Conservation (phyloP, 805 yeast genomes). For the Pichia heedii region DNA sequence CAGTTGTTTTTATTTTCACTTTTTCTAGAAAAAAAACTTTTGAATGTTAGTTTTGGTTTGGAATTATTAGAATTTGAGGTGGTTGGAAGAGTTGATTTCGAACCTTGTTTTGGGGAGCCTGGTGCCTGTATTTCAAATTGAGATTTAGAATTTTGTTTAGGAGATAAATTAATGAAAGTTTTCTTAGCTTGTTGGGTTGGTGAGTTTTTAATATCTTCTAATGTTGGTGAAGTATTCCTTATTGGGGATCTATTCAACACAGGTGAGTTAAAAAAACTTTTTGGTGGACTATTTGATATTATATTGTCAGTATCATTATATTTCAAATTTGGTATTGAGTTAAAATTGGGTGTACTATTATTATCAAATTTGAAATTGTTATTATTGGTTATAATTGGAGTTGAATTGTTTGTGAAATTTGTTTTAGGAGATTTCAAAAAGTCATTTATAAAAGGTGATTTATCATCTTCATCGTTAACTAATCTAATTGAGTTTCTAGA, state of each 20-base stretch:
- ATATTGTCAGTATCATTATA: neutral
- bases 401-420: neutral
- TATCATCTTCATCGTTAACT: constrained; percentile 8
- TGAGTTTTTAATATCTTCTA: constrained; percentile 7
- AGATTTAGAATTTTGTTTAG: neutral
- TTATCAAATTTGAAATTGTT: neutral
- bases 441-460: constrained; percentile 2
- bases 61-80: constrained; percentile 4
- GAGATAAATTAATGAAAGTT: constrained; percentile 4
- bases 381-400: neutral
- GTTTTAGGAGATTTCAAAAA: neutral
- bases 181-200: constrained; percentile 2
- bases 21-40: constrained; percentile 21
- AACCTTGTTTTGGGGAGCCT: neutral
- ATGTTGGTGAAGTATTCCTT: constrained; percentile 10
- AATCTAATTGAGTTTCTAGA: constrained; percentile 20
- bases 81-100: neutral
- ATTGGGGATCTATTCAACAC: constrained; percentile 8
- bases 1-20: neutral
- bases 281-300: neutral
- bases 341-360: constrained; percentile 6
- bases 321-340: neutral
- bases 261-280: constrained; percentile 1
- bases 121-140: neutral
- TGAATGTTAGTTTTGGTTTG: constrained; percentile 21